Evolutionary conservation across 495 filamentous ascomycete genomes (phyloP), one percentile per base, ranked within the genome.

Genomic region (Aspergillus nidulans): DNA sequence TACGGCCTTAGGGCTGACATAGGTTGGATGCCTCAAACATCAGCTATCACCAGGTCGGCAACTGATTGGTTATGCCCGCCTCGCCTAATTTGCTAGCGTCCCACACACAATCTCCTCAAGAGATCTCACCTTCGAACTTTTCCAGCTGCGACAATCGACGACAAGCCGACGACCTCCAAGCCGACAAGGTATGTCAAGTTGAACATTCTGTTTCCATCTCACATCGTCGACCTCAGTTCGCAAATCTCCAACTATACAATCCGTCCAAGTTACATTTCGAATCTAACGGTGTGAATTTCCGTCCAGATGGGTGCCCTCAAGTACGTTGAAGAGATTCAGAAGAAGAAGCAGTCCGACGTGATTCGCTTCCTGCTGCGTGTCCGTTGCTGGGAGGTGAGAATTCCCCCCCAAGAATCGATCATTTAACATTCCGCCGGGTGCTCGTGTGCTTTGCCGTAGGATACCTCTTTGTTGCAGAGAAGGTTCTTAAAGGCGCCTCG

Each of bases 271-370:
- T 6, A 32, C 23, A 16, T 26, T 21, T 36, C 52, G 49, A 53
- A 42, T 36, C 58, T 64, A 49, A 55, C 47, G 38, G 12, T n/a
- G 23, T 6, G 16, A 60, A 64, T 60, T 46, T 18, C 52, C 25
- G 30, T 63, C 56, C 56, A 85, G 78, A 92, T 94, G 90, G 90
- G 90, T 81, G 90, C 90, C 78, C 87, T 94, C 76, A 97, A 97
- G 81, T 97, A 97, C 81, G 89, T 97, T 78, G 94, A 97, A 83
- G 94, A 98, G 84, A 86, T 98, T 75, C 89, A 95, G 73, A 97
- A 97, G 89, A 96, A 96, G 89, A 98, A 98, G 89, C 94, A 98
- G 84, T 95, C 89, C 70, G 94, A 98, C 78, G 88, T 97, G 63
- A 86, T 97, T 78, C 92, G 91, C 81, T 98, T 98, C 85, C 85